Percentiles rank a stretch among this genome's conserved stretches.
These are phyloP conservation scores for Leishmania braziliensis DNA, from an alignment of 208 protist species.

Conservation along the genomic window DNA sequence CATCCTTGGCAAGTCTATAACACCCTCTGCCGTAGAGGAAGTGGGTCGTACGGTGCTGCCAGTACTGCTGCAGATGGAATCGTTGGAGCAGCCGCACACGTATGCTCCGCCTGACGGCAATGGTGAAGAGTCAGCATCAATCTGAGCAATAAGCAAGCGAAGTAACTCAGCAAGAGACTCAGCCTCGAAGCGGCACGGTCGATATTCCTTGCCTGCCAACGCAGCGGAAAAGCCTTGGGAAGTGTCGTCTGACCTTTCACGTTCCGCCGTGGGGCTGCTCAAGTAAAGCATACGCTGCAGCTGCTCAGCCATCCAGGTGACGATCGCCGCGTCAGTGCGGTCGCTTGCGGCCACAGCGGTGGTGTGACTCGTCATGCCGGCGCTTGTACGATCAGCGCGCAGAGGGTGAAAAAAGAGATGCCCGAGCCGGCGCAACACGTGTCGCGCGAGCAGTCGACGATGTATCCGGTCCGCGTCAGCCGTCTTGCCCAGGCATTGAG, in stretches of 20 bases:
- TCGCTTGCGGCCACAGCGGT: not conserved
- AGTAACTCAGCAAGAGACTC: conserved; percentile 11
- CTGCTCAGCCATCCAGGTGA: conserved; percentile 15
- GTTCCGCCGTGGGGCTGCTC: not conserved
- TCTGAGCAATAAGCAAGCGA: not conserved
- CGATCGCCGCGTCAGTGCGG: conserved; percentile 14
- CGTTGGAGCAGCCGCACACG: not conserved
- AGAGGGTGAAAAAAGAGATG: conserved; percentile 20
- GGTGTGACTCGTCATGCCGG: not conserved
- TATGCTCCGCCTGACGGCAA: not conserved
- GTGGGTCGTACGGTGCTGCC: not conserved
- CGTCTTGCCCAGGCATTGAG: not conserved
- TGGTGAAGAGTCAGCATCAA: not conserved
- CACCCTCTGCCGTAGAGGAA: not conserved
- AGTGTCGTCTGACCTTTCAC: not conserved
- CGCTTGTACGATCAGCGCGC: not conserved
- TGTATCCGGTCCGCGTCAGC: not conserved
- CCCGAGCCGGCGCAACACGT: conserved; percentile 19
- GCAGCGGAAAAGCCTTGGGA: not conserved
- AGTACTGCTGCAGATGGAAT: not conserved
- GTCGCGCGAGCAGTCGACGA: conserved; percentile 14
- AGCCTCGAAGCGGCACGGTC: not conserved
- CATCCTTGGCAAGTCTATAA: not conserved
- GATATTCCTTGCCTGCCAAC: not conserved
- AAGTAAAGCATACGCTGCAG: not conserved